Evolutionary conservation across 139 green algal genomes (phyloP).

Genomic region (Chlamydomonas applanata): DNA sequence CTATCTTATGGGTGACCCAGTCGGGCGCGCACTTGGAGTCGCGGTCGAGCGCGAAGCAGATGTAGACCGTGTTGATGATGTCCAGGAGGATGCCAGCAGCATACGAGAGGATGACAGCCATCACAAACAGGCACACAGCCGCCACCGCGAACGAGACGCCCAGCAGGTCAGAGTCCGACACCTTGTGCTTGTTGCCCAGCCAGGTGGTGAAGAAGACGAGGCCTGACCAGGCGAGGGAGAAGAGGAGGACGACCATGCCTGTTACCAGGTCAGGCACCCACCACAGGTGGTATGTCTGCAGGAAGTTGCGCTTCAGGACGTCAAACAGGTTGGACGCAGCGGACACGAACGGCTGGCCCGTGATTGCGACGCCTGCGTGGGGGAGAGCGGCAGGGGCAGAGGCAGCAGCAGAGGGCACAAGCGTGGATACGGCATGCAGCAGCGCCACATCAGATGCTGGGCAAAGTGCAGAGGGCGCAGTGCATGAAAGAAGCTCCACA

Average conservation of each 20-base stretch:
- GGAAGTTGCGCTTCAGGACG: conserved; percentile 24
- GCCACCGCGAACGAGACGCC: not conserved
- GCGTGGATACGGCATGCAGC: no score
- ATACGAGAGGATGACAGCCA: conserved; percentile 11
- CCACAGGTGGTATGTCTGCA: conserved; percentile 28
- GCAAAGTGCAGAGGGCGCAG: no score
- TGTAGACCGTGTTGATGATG: conserved; percentile 9
- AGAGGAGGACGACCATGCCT: not conserved
- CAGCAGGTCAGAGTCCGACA: not conserved
- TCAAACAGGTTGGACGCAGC: conserved; percentile 14
- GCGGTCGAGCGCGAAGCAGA: conserved; percentile 1
- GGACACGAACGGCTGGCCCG: conserved; percentile 5
- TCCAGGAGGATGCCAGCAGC: conserved; percentile 25
- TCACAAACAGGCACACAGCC: not conserved
- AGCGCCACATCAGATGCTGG: no score
- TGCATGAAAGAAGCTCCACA: no score
- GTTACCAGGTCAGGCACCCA: conserved; percentile 26
- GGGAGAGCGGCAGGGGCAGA: no score
- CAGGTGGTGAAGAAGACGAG: not conserved
- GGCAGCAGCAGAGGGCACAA: no score
- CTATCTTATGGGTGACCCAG: no score
- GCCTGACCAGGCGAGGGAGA: conserved; percentile 2
- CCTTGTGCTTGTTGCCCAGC: not conserved
- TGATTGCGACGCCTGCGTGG: not conserved
- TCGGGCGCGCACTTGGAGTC: not conserved